A percentile compares a stretch with the other conserved stretches of the same genome.
These are phyloP conservation scores for Gastrodia elata DNA, from an alignment of 106 monocot species.

Conservation along the genomic window DNA sequence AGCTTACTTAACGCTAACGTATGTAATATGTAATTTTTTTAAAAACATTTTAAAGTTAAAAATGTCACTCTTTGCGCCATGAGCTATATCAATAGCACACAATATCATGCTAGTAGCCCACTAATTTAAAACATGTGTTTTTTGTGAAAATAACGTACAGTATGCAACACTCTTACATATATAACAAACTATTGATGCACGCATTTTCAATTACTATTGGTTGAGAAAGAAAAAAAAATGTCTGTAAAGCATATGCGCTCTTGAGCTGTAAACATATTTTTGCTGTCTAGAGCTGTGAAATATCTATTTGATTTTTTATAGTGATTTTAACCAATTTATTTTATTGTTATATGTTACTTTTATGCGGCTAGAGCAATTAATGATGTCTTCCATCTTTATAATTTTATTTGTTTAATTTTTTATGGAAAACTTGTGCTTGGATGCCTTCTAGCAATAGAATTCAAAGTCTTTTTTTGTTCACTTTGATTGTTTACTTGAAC, in stretches of 20 bases:
- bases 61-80: too few relatives aligned
- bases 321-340: neutral
- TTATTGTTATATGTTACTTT: neutral
- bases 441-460: neutral
- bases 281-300: neutral
- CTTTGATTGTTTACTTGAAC: slow-evolving; percentile 7
- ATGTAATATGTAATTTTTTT: too few relatives aligned
- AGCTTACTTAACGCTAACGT: too few relatives aligned
- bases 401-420: neutral
- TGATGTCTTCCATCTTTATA: neutral
- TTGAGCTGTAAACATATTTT: too few relatives aligned
- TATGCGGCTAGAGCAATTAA: neutral
- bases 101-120: too few relatives aligned
- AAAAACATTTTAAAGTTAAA: too few relatives aligned
- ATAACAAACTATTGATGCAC: too few relatives aligned
- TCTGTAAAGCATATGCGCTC: too few relatives aligned
- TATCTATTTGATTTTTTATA: neutral
- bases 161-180: too few relatives aligned
- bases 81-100: too few relatives aligned
- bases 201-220: neutral
- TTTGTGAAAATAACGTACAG: too few relatives aligned
- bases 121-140: too few relatives aligned
- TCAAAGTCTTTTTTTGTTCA: neutral
- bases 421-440: neutral
- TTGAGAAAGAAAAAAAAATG: neutral